Evolutionary conservation across 345 rosid species (phyloP).

Genomic region (Eucalyptus decipiens): DNA sequence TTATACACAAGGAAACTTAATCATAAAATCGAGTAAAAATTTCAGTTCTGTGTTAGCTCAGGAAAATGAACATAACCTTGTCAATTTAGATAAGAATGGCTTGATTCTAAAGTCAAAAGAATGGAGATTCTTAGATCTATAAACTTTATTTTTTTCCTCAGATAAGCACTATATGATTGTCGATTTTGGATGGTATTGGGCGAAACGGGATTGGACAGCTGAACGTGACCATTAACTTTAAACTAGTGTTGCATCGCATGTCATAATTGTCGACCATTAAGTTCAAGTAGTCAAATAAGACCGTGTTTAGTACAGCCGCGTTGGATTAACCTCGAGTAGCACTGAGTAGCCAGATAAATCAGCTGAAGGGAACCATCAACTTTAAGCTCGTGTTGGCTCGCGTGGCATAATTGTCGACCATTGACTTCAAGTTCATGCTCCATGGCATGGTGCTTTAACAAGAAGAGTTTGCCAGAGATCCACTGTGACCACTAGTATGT

Average conservation of each 20-base stretch:
- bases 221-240: background rate
- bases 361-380: background rate
- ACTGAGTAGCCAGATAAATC: background rate
- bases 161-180: too few species aligned
- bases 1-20: too few species aligned
- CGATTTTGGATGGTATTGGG: too few species aligned
- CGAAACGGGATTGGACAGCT: background rate
- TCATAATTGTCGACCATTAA: background rate
- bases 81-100: accelerated
- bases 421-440: background rate
- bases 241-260: background rate
- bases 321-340: too few species aligned
- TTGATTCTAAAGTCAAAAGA: too few species aligned
- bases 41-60: too few species aligned
- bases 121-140: too few species aligned
- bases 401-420: background rate
- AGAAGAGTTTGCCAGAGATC: background rate
- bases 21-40: too few species aligned
- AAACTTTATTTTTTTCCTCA: too few species aligned
- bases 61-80: too few species aligned
- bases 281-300: background rate
- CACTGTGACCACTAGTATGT: background rate
- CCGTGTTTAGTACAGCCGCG: too few species aligned
- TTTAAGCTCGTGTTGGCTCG: background rate
- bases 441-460: background rate